Percentiles rank a stretch among this genome's conserved stretches.
phyloP scores from a whole-genome alignment of 495 filamentous ascomycete genomes.

The Bacidia rubella region DNA sequence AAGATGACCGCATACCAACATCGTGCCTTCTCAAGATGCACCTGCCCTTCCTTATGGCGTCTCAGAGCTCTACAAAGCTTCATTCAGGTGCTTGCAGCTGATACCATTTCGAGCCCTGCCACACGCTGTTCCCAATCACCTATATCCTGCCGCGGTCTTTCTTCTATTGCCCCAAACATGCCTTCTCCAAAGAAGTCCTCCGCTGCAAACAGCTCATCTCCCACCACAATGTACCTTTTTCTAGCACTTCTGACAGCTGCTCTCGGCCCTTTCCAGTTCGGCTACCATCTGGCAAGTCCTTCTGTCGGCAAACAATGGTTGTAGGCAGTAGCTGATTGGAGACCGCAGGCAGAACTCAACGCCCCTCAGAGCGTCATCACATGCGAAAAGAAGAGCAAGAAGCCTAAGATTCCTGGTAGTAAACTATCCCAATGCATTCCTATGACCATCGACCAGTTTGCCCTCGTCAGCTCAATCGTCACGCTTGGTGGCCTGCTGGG shows the following conservation, averaged over 20 bases:
- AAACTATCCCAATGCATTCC: conserved; percentile 63
- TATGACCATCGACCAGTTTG: conserved; percentile 65
- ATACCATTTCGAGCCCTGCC: too few relatives aligned
- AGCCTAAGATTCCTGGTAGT: conserved; percentile 15
- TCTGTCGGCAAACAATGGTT: conserved; percentile 1
- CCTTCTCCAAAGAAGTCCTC: too few relatives aligned
- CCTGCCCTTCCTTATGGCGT: too few relatives aligned
- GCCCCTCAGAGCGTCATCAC: conserved; percentile 83
- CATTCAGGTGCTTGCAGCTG: too few relatives aligned
- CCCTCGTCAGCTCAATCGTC: conserved; percentile 75
- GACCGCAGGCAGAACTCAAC: conserved; percentile 73
- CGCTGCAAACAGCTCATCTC: neutral
- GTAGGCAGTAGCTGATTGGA: conserved; percentile 14
- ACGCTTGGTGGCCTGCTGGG: conserved; percentile 81
- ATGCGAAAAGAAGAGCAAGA: conserved; percentile 44
- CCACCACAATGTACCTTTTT: conserved; percentile 48
- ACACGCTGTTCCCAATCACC: too few relatives aligned
- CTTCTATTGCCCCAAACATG: too few relatives aligned
- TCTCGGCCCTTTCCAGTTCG: conserved; percentile 80
- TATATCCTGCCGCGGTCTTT: too few relatives aligned
- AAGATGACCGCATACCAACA: too few relatives aligned
- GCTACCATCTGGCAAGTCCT: conserved; percentile 68
- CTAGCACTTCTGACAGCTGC: conserved; percentile 51
- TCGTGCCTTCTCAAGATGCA: too few relatives aligned
- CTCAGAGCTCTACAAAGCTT: too few relatives aligned